Base-by-base conservation (phyloP, 1,284 basidiomycete genomes). In the Trametes polyzona region DNA sequence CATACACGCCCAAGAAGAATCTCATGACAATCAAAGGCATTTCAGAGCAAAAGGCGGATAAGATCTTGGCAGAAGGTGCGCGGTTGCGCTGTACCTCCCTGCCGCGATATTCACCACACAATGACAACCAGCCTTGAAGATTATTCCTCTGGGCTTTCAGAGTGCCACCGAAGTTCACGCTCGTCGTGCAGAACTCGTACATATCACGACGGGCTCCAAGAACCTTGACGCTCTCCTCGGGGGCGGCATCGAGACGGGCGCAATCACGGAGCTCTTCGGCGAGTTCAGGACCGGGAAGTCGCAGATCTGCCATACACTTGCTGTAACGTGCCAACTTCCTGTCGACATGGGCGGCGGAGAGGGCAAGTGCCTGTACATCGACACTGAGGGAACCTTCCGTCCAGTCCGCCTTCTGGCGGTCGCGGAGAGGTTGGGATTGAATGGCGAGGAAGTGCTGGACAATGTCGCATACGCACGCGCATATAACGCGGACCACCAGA, bases 241-340 rank as follows among this genome's bases (percentile, higher is more conserved):
- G 66, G 97, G 96, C 54, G 97, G 97, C 8, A 94, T 99, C 67
- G 97, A 99, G 78, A 99, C 97, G 11, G 97, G 97, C 36, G 92
- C 95, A 1, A 98, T 99, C 71, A 99, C 97, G 0, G 97, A 99
- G 74, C 78, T 99, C 23, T 99, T 98, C 76, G 97, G 97, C 66
- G 97, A 99, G 76, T 99, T 98, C 76, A 83, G 97, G 65, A 99
- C 97, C 9, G 97, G 97, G 56, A 99, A 99, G 77, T 97, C 95
- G 33, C 97, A 99, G 71, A 83, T 99, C 49, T 99, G 97, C 73
- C 97, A 99, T 71, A 98, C 96, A 0, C 84, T 99, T 33, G 95
- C 97, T 0, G 97, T 98, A 14, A 98, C 96, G 6, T 99, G 97
- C 72, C 97, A 98, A 79, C 84, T 99, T 8, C 97, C 97, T 0